Evolutionary conservation across 2,329 filamentous ascomycete genomes (phyloP), one percentile per base, ranked within the genome.

Genomic region (Aspergillus pseudoglaucus): DNA sequence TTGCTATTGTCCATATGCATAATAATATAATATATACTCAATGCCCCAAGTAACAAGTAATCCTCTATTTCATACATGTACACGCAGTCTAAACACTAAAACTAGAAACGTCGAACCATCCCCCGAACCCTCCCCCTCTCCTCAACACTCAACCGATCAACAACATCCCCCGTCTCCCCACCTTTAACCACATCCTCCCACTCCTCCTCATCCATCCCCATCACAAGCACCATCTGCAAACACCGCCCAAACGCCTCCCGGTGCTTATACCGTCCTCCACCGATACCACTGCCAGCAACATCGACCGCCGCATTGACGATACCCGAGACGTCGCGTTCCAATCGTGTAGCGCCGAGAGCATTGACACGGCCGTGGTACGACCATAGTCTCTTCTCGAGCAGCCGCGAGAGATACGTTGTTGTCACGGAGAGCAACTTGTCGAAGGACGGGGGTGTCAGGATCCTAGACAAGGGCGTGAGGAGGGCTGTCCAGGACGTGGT

Each of bases 121-220:
- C 74, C 82, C 62, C 89, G 80, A 8, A 87, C 87, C 60, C 81
- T 80, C 55, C 75, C 77, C 64, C 86, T 82, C 72, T 95, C 90
- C 48, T 90, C 88, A 38, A 78, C 77, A 44, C 78, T 76, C 61
- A 93, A 82, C 9, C 80, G 85, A 44, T 80, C 83, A 10, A 83
- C 79, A 12, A 76, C 70, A 47, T 80, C 76, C 47, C 64, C 63
- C 51, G 67, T 64, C 43, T 70, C 64, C 30, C 68, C 69, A 32
- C 72, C 76, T 27, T 75, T 69, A 37, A 76, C 70, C 4, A 90
- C 68, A 67, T 93, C 89, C 42, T 91, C 87, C 87, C 90, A 95
- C 69, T 96, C 91, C 49, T 96, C 90, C 30, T 93, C 88, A 64
- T 96, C 90, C 89, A 96, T 94, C 58, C 90, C 91, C 64, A 91